Percentiles rank a stretch among this genome's conserved stretches.
Conservation (phyloP, 1,284 basidiomycete species). For the Moesziomyces aphidis region DNA sequence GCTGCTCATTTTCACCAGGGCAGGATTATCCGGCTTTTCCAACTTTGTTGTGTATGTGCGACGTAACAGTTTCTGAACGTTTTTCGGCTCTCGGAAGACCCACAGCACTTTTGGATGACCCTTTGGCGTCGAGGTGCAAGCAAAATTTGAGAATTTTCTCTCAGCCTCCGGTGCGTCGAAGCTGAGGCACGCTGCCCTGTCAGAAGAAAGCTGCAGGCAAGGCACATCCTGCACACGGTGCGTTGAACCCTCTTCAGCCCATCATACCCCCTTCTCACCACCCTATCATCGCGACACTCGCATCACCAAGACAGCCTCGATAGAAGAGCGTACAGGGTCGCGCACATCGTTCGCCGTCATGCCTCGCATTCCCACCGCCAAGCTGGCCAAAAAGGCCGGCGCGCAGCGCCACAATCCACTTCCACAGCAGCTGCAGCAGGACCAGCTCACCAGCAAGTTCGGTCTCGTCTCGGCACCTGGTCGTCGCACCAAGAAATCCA, state of each 20-base stretch:
- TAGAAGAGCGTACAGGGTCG: neutral
- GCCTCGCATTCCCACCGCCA: constrained; percentile 49
- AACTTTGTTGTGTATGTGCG: neutral
- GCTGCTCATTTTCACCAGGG: no score
- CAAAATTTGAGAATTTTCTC: constrained; percentile 4
- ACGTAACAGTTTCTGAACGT: no score
- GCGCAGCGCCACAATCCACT: constrained; percentile 50
- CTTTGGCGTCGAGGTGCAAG: neutral
- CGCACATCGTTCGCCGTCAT: constrained; percentile 15
- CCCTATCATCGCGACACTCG: neutral
- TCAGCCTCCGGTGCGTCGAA: neutral
- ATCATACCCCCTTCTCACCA: neutral
- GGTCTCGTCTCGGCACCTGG: constrained; percentile 54
- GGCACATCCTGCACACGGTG: neutral
- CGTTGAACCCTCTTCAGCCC: neutral
- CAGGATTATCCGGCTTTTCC: neutral
- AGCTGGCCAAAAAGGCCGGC: constrained; percentile 33
- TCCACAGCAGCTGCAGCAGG: constrained; percentile 50
- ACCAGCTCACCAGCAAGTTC: constrained; percentile 52
- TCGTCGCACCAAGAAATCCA: constrained; percentile 34
- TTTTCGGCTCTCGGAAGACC: constrained; percentile 2
- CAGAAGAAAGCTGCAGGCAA: constrained; percentile 1
- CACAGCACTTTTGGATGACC: neutral
- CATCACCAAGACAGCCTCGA: neutral
- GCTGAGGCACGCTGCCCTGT: neutral